Evolutionary conservation across 345 rosid genomes (phyloP).

Genomic region (Salix koriyanagi): DNA sequence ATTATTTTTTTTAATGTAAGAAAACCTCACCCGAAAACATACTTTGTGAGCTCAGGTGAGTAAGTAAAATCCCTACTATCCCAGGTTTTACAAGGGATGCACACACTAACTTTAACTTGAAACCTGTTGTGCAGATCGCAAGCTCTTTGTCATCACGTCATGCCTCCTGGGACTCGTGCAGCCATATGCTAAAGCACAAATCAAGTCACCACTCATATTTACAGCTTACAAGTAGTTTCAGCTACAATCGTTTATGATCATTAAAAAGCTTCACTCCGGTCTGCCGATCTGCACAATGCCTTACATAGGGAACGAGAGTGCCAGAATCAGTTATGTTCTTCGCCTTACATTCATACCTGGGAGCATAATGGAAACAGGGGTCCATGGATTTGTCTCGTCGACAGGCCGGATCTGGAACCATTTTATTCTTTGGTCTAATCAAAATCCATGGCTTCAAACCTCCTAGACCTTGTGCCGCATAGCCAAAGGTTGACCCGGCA

Average conservation of each 20-base stretch:
- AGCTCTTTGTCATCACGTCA: too few species aligned
- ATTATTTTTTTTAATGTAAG: too few species aligned
- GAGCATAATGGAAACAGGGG: constrained; percentile 10
- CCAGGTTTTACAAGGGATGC: too few species aligned
- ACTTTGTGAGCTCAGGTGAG: too few species aligned
- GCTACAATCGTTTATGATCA: neutral
- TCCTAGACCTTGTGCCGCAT: constrained; percentile 15
- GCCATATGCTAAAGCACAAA: too few species aligned
- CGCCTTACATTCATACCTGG: constrained; percentile 3
- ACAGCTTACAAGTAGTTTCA: neutral
- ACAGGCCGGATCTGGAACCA: neutral
- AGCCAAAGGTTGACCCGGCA: constrained; percentile 16
- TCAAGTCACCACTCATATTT: too few species aligned
- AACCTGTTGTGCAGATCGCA: rapidly evolving
- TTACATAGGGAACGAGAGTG: neutral
- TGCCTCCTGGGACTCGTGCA: rapidly evolving
- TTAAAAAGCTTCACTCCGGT: neutral
- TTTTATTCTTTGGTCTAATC: neutral
- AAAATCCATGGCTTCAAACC: constrained; percentile 20
- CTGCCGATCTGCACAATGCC: constrained; percentile 5
- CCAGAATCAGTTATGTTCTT: neutral
- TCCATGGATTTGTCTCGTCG: constrained; percentile 8
- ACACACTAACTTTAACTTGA: too few species aligned
- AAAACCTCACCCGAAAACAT: too few species aligned
- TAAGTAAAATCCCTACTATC: too few species aligned